Evolutionary conservation across 139 green algal genomes (phyloP), one percentile per base, ranked within the genome.

Genomic region (Tetradesmus lagerheimii): DNA sequence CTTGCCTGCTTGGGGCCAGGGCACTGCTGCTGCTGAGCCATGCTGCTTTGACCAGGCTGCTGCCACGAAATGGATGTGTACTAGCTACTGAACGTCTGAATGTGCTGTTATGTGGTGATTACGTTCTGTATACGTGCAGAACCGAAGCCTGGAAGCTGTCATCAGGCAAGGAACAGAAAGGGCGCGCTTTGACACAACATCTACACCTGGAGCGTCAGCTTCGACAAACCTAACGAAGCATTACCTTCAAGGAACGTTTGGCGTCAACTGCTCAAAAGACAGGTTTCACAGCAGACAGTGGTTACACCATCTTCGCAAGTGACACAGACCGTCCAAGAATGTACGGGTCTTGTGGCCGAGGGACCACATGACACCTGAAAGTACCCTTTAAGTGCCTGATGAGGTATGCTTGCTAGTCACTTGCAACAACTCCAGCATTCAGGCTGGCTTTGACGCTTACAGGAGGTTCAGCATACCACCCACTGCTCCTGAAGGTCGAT

Each of bases 41-140:
- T 78, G 50, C 82, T 88, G 43, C 23, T 41, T 71, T 71, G 57
- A 71, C 57, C 57, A 71, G 25, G 57, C 57, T 71, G 53, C 14
- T 66, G 57, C 25, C 23, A 31, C 57, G 5, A 8, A 23, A 6
- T 6, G 23, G 57, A 71, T 0, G 57, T n/a, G 20, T 6, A 31
- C 47, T 37, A 9, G 71, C 71, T 79, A n/a, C 11, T 45, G 75
- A 35, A 39, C 25, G 29, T 78, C n/a, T 41, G 74, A 12, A n/a
- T 31, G 75, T 11, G 20, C 71, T 81, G 75, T 8, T 35, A n/a
- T 41, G 34, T 4, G 1, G 15, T 29, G 74, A n/a, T n/a, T n/a
- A n/a, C n/a, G n/a, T n/a, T 39, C 16, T 8, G 6, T 20, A 35
- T 41, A 35, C 1, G 11, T 81, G 16, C n/a, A 1, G 8, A 31